Conservation (phyloP, 2,329 filamentous ascomycete genomes). For the Colletotrichum eleusines region DNA sequence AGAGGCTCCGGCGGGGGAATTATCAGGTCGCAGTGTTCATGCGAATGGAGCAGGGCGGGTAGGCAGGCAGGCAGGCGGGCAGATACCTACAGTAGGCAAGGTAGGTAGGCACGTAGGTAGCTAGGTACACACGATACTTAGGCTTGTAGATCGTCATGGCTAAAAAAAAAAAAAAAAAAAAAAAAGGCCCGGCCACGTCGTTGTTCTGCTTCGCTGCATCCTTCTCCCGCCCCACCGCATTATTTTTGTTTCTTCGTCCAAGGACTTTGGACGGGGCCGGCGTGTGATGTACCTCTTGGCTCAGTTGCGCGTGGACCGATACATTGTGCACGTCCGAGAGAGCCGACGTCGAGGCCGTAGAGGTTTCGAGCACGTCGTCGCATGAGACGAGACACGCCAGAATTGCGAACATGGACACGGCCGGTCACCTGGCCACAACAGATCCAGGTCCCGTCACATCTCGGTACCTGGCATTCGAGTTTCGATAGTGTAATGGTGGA, state of each 20-base stretch:
- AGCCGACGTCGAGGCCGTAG: conserved; percentile 31
- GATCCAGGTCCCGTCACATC: neutral
- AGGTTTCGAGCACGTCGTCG: conserved; percentile 29
- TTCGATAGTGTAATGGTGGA: no score
- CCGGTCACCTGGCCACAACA: conserved; percentile 34
- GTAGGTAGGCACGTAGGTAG: no score
- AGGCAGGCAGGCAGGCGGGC: no score
- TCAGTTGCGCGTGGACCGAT: conserved; percentile 1
- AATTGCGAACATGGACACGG: conserved; percentile 38
- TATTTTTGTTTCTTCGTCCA: conserved; percentile 31
- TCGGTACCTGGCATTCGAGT: conserved; percentile 36
- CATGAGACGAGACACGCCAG: conserved; percentile 15
- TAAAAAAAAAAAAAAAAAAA: neutral
- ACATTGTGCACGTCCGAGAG: conserved; percentile 26
- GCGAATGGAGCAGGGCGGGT: conserved; percentile 27
- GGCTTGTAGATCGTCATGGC: conserved; percentile 19
- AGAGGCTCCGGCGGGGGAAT: conserved; percentile 1
- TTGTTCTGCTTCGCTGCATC: neutral
- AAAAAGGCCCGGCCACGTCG: neutral
- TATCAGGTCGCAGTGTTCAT: conserved; percentile 35
- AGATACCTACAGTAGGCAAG: no score
- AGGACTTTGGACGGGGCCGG: conserved; percentile 32
- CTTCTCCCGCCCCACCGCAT: conserved; percentile 16
- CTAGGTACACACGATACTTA: no score
- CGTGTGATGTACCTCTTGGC: conserved; percentile 38